Base-by-base conservation (phyloP, 2,329 filamentous ascomycete species). In the Parastagonospora nodorum region DNA sequence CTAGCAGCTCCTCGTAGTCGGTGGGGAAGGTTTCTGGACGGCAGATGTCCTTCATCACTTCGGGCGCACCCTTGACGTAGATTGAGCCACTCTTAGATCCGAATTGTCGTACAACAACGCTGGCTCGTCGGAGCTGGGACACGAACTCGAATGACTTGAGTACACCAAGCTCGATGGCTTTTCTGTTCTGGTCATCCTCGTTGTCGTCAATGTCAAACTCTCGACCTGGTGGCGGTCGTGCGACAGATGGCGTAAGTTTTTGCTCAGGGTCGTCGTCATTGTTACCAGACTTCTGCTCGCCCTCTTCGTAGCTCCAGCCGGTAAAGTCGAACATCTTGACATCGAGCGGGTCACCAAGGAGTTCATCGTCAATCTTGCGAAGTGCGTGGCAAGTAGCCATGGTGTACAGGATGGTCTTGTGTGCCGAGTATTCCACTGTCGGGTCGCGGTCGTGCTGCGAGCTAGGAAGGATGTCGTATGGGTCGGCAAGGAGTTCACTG, bases 321-420 rank as follows among this genome's bases (percentile, higher is more conserved):
- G 94, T 97, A 62, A 96, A 99, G 58, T 96, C 88, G 69, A 99
- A 99, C 94, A 99, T 99, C 71, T 97, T 97, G 50, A 97, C 81
- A 71, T 99, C 94, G 1, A 99, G 80, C 4, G 95, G 94, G 66
- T 99, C 94, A 1, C 94, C 94, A 30, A 99, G 82, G 35, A 97
- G 83, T 68, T 97, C 92, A 41, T 85, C 88, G 55, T 97, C 92
- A 12, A 99, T 88, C 9, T 88, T 84, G 40, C 92, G 85, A 8
- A 99, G 80, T 0, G 93, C 96, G 72, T 99, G 94, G 51, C 94
- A 99, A 0, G 94, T 99, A 8, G 94, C 92, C 94, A 99, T 99
- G 0, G 92, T 92, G 68, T 94, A 92, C 2, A 97, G 78, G 10
- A 89, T 89, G 6, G 89, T 89, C 61, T 85, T 85, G 63, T 87